These are phyloP conservation scores for Phytopythium boreale DNA, from an alignment of 352 stramenopile genomes.

Conservation along the genomic window DNA sequence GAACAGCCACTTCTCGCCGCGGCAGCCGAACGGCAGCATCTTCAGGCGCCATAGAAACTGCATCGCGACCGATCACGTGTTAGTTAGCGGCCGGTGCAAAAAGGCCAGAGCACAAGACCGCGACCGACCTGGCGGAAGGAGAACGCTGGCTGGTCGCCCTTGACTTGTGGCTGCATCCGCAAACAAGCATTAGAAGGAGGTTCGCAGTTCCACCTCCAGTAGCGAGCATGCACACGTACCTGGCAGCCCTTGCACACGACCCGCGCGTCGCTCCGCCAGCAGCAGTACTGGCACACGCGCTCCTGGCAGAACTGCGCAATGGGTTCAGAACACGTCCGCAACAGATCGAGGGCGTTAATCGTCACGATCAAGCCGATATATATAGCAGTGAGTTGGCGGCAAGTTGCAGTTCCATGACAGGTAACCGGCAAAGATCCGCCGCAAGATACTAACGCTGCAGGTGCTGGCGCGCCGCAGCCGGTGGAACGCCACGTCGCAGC, in stretches of 20 bases:
- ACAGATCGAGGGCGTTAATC: too few species aligned
- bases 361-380: conserved; percentile 8
- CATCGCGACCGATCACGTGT: not conserved
- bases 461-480: conserved; percentile 28
- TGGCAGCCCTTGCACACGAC: conserved; percentile 40
- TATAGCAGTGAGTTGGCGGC: not conserved
- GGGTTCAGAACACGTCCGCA: not conserved
- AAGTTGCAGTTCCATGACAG: not conserved
- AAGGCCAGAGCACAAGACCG: not conserved
- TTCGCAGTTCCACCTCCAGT: too few species aligned
- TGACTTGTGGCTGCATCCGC: conserved; percentile 26
- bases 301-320: conserved; percentile 32
- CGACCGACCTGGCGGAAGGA: conserved; percentile 28
- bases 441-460: conserved; percentile 33
- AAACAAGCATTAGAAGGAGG: not conserved
- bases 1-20: conserved; percentile 51
- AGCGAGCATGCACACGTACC: conserved; percentile 2
- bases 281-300: conserved; percentile 43
- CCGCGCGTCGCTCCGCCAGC: conserved; percentile 23
- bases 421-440: not conserved
- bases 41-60: conserved; percentile 48
- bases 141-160: conserved; percentile 30
- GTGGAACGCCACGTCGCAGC: conserved; percentile 40
- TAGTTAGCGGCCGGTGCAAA: not conserved
- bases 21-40: conserved; percentile 40